Evolutionary conservation across 2,329 filamentous ascomycete genomes (phyloP).

Genomic region (Cucurbitaria berberidis): DNA sequence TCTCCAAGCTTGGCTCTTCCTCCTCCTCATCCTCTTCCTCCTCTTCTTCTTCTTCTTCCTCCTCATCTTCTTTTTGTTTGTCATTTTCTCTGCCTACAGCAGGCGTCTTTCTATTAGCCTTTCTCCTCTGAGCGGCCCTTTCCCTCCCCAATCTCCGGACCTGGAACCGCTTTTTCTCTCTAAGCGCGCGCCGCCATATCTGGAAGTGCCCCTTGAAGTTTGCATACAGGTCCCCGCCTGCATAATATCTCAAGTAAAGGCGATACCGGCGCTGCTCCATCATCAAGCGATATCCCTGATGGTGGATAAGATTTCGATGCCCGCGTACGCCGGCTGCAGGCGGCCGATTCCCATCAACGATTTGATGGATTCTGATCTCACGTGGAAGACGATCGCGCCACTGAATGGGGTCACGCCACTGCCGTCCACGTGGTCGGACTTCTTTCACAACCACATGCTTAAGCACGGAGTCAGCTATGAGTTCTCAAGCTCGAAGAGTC

Average conservation of each 20-base stretch:
- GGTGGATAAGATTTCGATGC: slow-evolving; percentile 6
- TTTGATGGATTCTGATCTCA: slow-evolving; percentile 13
- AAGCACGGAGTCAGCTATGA: background rate
- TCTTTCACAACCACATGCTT: slow-evolving; percentile 18
- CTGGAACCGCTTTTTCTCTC: background rate
- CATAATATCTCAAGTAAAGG: slow-evolving; percentile 9
- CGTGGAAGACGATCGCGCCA: slow-evolving; percentile 10
- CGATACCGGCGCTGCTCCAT: slow-evolving; percentile 11
- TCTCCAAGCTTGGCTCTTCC: background rate
- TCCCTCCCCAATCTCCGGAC: too few relatives aligned
- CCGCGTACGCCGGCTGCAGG: background rate
- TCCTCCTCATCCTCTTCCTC: background rate
- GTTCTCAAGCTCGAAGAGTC: background rate
- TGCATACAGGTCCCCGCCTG: background rate
- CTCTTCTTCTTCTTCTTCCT: background rate
- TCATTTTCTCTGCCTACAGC: background rate
- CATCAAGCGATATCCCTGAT: slow-evolving; percentile 12
- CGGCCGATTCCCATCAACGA: slow-evolving; percentile 4
- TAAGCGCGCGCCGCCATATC: background rate
- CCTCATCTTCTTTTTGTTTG: background rate
- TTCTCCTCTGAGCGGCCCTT: background rate
- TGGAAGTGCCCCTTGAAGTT: background rate
- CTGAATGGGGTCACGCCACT: slow-evolving; percentile 5
- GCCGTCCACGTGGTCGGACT: background rate
- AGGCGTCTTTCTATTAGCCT: background rate